phyloP scores from a whole-genome alignment of 2,329 filamentous ascomycete genomes.

The Emmonsia crescens region DNA sequence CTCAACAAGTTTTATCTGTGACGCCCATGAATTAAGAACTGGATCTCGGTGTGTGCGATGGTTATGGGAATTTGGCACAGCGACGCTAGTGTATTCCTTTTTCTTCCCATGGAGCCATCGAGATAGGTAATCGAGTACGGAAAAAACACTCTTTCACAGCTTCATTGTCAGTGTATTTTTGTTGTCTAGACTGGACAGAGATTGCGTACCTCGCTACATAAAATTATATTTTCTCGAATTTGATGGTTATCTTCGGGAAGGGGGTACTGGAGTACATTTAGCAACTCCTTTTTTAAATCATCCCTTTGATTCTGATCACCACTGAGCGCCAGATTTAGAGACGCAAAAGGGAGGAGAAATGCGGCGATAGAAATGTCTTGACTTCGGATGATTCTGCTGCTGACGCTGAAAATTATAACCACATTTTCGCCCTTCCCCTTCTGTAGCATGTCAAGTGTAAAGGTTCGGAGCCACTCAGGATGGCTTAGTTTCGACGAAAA shows the following conservation, averaged over 20 bases:
- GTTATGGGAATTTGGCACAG: slow-evolving; percentile 18
- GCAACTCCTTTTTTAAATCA: slow-evolving; percentile 61
- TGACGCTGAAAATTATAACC: slow-evolving; percentile 65
- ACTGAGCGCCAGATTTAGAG: slow-evolving; percentile 70
- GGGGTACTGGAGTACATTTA: slow-evolving; percentile 59
- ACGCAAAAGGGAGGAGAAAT: slow-evolving; percentile 80
- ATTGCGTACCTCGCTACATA: slow-evolving; percentile 68
- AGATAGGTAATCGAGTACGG: slow-evolving; percentile 81
- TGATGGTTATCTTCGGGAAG: slow-evolving; percentile 43
- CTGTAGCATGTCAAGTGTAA: slow-evolving; percentile 72
- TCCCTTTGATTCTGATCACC: slow-evolving; percentile 53
- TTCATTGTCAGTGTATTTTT: slow-evolving; percentile 4
- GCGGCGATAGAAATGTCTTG: slow-evolving; percentile 78
- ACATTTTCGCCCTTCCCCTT: slow-evolving; percentile 66
- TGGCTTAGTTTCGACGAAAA: slow-evolving; percentile 61
- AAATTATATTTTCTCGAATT: slow-evolving; percentile 64
- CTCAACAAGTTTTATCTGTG: slow-evolving; percentile 55
- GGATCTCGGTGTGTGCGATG: slow-evolving; percentile 22
- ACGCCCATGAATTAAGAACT: slow-evolving; percentile 23
- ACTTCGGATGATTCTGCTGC: slow-evolving; percentile 70
- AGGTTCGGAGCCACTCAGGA: slow-evolving; percentile 66
- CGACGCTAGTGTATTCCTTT: slow-evolving; percentile 33
- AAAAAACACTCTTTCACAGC: slow-evolving; percentile 62
- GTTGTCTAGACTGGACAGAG: background rate
- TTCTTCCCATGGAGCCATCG: slow-evolving; percentile 78